Evolutionary conservation across 441 rosid genomes (phyloP).

Genomic region (Euphorbia corollata): DNA sequence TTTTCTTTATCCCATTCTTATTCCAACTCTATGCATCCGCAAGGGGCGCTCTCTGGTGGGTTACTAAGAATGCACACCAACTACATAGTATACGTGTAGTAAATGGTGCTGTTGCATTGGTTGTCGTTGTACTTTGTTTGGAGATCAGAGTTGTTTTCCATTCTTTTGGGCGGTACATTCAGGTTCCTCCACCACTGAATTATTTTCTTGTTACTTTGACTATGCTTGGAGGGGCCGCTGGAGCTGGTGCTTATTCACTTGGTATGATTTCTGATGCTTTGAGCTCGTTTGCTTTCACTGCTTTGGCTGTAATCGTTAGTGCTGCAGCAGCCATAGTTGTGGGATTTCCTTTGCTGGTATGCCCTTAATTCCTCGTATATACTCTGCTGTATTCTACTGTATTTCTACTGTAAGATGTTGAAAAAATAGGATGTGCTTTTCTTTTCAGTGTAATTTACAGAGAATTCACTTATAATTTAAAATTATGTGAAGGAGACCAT

Average conservation of each 20-base stretch:
- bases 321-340: slow-evolving; percentile 85
- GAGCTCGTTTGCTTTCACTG: slow-evolving; percentile 63
- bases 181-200: slow-evolving; percentile 79
- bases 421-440: slow-evolving; percentile 9
- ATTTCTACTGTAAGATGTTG: neutral
- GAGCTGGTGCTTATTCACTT: slow-evolving; percentile 68
- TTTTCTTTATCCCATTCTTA: slow-evolving; percentile 82
- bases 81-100: slow-evolving; percentile 65
- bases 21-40: slow-evolving; percentile 85
- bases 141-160: slow-evolving; percentile 91
- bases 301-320: slow-evolving; percentile 76
- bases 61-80: slow-evolving; percentile 61
- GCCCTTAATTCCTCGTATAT: slow-evolving; percentile 19
- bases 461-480: neutral
- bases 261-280: slow-evolving; percentile 81
- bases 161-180: slow-evolving; percentile 88
- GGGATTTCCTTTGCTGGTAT: slow-evolving; percentile 90
- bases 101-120: slow-evolving; percentile 79
- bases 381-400: neutral
- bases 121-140: slow-evolving; percentile 70
- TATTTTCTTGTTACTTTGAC: slow-evolving; percentile 77
- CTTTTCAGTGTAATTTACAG: neutral
- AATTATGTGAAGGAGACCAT: neutral
- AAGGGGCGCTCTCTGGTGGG: slow-evolving; percentile 92
- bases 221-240: slow-evolving; percentile 92